Percentiles rank a stretch among this genome's conserved stretches.
Evolutionary conservation across 768 basidiomycete genomes (phyloP).

Genomic region (Termitomyces sp.): DNA sequence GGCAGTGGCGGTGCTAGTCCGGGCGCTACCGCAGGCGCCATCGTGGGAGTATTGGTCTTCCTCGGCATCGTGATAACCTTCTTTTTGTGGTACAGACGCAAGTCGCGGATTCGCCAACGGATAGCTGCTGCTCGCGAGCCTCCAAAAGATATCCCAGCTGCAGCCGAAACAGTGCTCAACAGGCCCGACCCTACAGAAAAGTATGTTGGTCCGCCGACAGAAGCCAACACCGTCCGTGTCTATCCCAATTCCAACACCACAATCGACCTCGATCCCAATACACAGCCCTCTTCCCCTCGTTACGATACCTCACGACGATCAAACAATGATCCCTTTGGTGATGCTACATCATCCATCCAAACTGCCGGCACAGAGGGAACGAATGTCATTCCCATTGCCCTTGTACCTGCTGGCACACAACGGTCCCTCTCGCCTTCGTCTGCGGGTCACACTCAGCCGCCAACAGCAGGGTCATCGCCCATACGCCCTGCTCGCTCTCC

Average conservation of each 20-base stretch:
- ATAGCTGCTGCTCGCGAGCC: slow-evolving; percentile 28
- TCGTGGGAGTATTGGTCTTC: slow-evolving; percentile 60
- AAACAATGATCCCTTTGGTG: slow-evolving; percentile 69
- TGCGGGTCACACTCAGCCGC: slow-evolving; percentile 21
- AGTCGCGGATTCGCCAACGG: slow-evolving; percentile 35
- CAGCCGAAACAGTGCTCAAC: slow-evolving; percentile 74
- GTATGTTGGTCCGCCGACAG: slow-evolving; percentile 24
- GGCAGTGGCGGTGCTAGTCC: slow-evolving; percentile 45
- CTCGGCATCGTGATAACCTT: slow-evolving; percentile 44
- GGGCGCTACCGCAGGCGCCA: slow-evolving; percentile 70
- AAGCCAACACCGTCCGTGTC: slow-evolving; percentile 40
- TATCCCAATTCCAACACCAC: slow-evolving; percentile 44
- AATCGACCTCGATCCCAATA: slow-evolving; percentile 56
- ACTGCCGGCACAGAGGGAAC: slow-evolving; percentile 77
- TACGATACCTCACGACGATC: slow-evolving; percentile 25
- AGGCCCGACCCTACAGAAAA: slow-evolving; percentile 81
- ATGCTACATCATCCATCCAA: slow-evolving; percentile 75
- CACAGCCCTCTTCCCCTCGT: slow-evolving; percentile 29
- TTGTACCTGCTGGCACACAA: slow-evolving; percentile 57
- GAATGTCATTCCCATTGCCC: slow-evolving; percentile 84
- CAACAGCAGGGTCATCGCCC: slow-evolving; percentile 36
- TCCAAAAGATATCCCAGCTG: slow-evolving; percentile 61
- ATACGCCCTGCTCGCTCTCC: slow-evolving; percentile 53
- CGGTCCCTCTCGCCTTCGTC: slow-evolving; percentile 24
- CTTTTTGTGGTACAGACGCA: slow-evolving; percentile 65